These are phyloP conservation scores for Alternaria alternata DNA, from an alignment of 2,329 filamentous ascomycete species.

Conservation along the genomic window DNA sequence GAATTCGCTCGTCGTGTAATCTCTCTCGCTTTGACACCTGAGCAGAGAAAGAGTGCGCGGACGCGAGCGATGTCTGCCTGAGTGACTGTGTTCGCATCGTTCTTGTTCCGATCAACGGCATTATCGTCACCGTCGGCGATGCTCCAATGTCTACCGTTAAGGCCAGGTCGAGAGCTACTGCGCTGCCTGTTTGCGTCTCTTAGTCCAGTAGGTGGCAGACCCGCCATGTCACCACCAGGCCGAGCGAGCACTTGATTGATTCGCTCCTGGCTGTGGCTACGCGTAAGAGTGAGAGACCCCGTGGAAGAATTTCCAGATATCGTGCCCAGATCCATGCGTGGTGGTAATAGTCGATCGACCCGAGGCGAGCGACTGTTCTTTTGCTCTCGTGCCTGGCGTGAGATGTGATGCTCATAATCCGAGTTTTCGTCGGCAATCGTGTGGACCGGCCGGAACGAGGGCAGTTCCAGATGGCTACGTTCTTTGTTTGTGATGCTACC, in stretches of 20 bases:
- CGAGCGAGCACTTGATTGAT: slow-evolving; percentile 44
- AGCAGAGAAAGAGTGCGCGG: slow-evolving; percentile 77
- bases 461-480: slow-evolving; percentile 46
- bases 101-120: slow-evolving; percentile 40
- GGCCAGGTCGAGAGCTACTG: slow-evolving; percentile 45
- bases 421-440: slow-evolving; percentile 29
- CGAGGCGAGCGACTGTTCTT: slow-evolving; percentile 51
- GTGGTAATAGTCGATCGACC: slow-evolving; percentile 57
- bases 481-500: slow-evolving; percentile 34
- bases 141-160: slow-evolving; percentile 63
- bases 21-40: slow-evolving; percentile 89
- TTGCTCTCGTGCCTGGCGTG: slow-evolving; percentile 52
- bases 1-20: slow-evolving; percentile 72
- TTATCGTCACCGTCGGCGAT: slow-evolving; percentile 58
- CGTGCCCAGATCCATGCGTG: slow-evolving; percentile 57
- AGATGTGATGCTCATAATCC: slow-evolving; percentile 50
- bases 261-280: slow-evolving; percentile 32
- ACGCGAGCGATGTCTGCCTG: slow-evolving; percentile 81
- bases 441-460: slow-evolving; percentile 44
- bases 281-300: slow-evolving; percentile 34
- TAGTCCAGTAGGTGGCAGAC: slow-evolving; percentile 42
- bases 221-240: slow-evolving; percentile 40
- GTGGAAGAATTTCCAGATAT: slow-evolving; percentile 35
- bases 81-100: slow-evolving; percentile 40
- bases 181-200: slow-evolving; percentile 30